Conservation (phyloP, 495 filamentous ascomycete species). For the Neurospora sp. region DNA sequence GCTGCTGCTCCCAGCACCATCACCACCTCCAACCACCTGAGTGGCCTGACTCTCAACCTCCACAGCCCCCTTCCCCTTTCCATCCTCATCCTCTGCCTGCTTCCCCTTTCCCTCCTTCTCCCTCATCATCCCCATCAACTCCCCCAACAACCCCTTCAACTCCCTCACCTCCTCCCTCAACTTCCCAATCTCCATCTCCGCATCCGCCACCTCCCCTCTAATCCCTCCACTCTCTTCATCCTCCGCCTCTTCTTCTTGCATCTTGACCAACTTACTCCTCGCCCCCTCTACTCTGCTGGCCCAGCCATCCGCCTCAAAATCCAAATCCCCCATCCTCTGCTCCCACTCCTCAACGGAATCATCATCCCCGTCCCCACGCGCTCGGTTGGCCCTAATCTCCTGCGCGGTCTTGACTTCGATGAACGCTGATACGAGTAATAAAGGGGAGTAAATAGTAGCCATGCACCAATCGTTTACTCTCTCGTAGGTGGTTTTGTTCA, state of each 20-base stretch:
- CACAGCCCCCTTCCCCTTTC: background rate
- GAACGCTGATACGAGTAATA: conserved; percentile 13
- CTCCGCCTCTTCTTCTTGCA: background rate
- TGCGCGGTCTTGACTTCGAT: conserved; percentile 62
- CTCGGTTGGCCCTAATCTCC: conserved; percentile 59
- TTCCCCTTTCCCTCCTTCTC: conserved; percentile 1
- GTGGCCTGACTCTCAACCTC: background rate
- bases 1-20: background rate
- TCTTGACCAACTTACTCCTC: conserved; percentile 53
- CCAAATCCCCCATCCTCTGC: conserved; percentile 57
- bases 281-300: conserved; percentile 58
- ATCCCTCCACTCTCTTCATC: background rate
- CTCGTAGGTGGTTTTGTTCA: conserved; percentile 56
- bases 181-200: conserved; percentile 57
- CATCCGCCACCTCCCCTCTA: conserved; percentile 47
- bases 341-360: conserved; percentile 90
- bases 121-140: conserved; percentile 41
- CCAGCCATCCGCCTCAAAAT: conserved; percentile 78
- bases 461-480: conserved; percentile 79
- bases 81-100: background rate
- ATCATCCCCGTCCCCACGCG: conserved; percentile 79
- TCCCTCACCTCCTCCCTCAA: conserved; percentile 58
- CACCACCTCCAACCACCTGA: background rate
- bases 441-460: conserved; percentile 43
- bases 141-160: conserved; percentile 56